Evolutionary conservation across 1,284 basidiomycete genomes (phyloP).

Genomic region (Cryptococcus deneoformans): DNA sequence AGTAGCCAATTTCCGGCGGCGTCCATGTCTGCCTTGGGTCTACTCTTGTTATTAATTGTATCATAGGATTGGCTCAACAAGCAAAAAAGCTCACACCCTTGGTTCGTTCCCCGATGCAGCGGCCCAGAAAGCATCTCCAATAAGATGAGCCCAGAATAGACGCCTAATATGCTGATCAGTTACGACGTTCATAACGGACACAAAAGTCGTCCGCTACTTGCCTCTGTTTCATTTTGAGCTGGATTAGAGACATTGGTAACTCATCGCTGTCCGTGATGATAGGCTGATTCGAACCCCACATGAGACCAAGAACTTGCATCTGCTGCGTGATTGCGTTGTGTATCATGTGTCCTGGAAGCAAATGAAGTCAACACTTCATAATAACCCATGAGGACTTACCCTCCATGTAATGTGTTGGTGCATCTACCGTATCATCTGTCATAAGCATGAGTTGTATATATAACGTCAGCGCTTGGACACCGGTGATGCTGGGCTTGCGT

Average conservation of each 20-base stretch:
- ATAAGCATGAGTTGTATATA: conserved; percentile 31
- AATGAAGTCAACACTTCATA: neutral
- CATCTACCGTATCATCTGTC: conserved; percentile 17
- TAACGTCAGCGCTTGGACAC: conserved; percentile 31
- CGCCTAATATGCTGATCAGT: conserved; percentile 14
- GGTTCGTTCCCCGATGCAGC: conserved; percentile 23
- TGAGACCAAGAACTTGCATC: conserved; percentile 26
- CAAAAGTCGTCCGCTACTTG: neutral
- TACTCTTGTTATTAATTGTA: conserved; percentile 5
- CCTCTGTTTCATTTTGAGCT: conserved; percentile 28
- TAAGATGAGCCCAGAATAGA: conserved; percentile 32
- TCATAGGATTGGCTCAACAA: neutral
- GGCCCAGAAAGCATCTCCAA: conserved; percentile 33
- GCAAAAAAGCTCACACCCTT: conserved; percentile 22
- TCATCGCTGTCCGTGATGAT: conserved; percentile 19
- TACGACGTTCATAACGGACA: too few species aligned
- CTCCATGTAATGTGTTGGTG: conserved; percentile 21
- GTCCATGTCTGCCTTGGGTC: conserved; percentile 27
- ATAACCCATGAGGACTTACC: conserved; percentile 15
- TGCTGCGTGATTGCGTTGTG: conserved; percentile 32
- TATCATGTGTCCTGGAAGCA: conserved; percentile 19
- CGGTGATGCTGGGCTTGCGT: conserved; percentile 27
- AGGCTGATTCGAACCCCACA: conserved; percentile 22
- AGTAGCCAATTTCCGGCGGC: conserved; percentile 22
- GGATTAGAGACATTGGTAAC: conserved; percentile 7